Percentiles rank a stretch among this genome's conserved stretches.
phyloP scores from a whole-genome alignment of 192 early-diverging fungal genomes.

The Lobosporangium transversale region DNA sequence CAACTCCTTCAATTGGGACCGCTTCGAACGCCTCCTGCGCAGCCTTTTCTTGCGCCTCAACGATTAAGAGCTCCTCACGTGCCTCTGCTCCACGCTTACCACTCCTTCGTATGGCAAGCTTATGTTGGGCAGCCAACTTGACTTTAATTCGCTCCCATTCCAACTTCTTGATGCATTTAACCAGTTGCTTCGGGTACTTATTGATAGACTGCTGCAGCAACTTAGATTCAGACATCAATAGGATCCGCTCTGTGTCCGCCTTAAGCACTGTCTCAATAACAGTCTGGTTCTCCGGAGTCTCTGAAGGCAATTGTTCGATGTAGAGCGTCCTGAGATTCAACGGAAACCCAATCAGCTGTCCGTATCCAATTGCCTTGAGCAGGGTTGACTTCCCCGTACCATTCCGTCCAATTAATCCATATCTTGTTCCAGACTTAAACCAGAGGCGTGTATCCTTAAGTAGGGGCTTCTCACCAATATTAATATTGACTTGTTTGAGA shows the following conservation, averaged over 20 bases:
- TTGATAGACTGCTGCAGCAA: constrained; percentile 61
- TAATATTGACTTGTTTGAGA: constrained; percentile 80
- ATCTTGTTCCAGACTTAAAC: constrained; percentile 79
- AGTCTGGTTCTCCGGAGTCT: constrained; percentile 51
- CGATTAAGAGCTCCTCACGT: constrained; percentile 60
- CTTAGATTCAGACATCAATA: constrained; percentile 56
- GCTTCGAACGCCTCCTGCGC: constrained; percentile 50
- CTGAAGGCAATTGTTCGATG: constrained; percentile 82
- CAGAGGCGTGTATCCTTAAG: constrained; percentile 80
- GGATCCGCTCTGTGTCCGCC: constrained; percentile 69
- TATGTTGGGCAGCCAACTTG: constrained; percentile 59
- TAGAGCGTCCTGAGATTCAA: constrained; percentile 82
- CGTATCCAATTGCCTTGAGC: constrained; percentile 69
- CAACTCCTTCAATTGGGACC: constrained; percentile 34
- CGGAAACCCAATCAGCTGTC: constrained; percentile 81
- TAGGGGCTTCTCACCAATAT: constrained; percentile 72
- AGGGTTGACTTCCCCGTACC: constrained; percentile 82
- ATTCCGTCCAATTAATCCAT: constrained; percentile 83
- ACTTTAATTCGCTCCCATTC: constrained; percentile 55
- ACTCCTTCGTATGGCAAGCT: constrained; percentile 71
- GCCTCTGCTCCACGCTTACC: constrained; percentile 73
- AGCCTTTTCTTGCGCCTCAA: constrained; percentile 46
- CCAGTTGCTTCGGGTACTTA: constrained; percentile 55
- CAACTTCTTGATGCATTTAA: constrained; percentile 54
- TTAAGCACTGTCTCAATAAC: constrained; percentile 72